These are phyloP conservation scores for Fusarium scirpi DNA, from an alignment of 2,329 filamentous ascomycete species.

Conservation along the genomic window DNA sequence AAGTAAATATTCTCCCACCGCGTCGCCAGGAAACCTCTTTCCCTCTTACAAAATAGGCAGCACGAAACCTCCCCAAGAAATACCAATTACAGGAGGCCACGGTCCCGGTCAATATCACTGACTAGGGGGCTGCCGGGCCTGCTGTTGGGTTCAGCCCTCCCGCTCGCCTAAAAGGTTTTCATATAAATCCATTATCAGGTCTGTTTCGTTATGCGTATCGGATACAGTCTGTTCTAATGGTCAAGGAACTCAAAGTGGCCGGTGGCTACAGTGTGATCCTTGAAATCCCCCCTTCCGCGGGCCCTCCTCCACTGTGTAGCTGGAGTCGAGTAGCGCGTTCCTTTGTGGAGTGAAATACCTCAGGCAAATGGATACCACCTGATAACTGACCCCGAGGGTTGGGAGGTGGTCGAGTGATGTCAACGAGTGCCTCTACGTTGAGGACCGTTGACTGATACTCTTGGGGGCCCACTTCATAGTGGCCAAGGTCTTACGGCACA, in stretches of 20 bases:
- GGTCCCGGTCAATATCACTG: too few species aligned
- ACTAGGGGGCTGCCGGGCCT: neutral
- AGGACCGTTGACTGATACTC: neutral
- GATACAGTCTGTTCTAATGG: neutral
- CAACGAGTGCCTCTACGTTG: neutral
- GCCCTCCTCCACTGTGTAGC: rapidly evolving
- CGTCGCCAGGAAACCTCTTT: too few species aligned
- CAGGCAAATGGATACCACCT: neutral
- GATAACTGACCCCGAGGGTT: neutral
- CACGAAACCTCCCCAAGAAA: too few species aligned
- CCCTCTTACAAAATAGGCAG: too few species aligned
- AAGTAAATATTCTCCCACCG: too few species aligned
- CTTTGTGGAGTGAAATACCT: neutral
- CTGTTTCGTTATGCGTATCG: neutral
- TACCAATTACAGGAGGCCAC: too few species aligned
- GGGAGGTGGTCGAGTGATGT: neutral
- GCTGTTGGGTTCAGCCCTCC: neutral
- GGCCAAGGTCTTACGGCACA: neutral
- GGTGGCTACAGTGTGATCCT: neutral
- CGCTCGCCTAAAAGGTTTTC: neutral
- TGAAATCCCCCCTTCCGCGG: neutral
- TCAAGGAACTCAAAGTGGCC: neutral
- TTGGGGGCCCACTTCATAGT: neutral
- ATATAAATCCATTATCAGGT: neutral
- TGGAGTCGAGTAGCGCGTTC: neutral